Evolutionary conservation across 2,329 filamentous ascomycete genomes (phyloP), one percentile per base, ranked within the genome.

Genomic region (Colletotrichum endophyticum): DNA sequence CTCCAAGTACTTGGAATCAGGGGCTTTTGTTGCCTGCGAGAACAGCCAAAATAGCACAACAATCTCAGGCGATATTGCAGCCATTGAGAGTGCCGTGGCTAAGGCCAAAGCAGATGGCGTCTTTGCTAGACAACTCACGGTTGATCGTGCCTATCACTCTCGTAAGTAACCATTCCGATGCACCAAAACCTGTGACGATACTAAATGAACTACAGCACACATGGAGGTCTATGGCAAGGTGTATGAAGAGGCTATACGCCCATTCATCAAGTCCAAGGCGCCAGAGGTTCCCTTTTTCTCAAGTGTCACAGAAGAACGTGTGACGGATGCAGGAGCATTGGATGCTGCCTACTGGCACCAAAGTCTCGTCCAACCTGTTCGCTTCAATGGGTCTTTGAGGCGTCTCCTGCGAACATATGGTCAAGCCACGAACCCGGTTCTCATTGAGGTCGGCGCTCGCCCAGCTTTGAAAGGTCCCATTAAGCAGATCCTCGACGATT

Each of bases 121-220:
- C 1, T 80, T 84, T 27, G 81, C 82, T 3, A 79, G 83, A 2
- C 61, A 79, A 15, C 78, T 87, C 4, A 83, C 83, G 44, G 84
- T 86, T 3, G 82, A 85, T n/a, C 84, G 81, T 75, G 86, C 86
- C 0, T 88, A 87, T 66, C 86, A 88, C 79, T 88, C 86, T 8
- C 56, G 59, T 71, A 25, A 59, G 57, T 64, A 7, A 22, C 44
- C 44, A 6, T 22, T 13, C 6, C 44, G 27, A 28, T 32, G 15
- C 30, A 69, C 6, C 13, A 16, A 6, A 66, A 22, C 8, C 12
- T 27, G 11, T 12, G 5, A 19, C 19, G 19, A n/a, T 19, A 59
- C 25, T 69, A 11, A 59, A 27, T 34, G 3, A 57, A 22, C 11
- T 27, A 5, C 27, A 67, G 70, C 39, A 5, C 44, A 66, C 11